Conservation (phyloP, 345 rosid genomes). For the Eucalyptus polybractea region DNA sequence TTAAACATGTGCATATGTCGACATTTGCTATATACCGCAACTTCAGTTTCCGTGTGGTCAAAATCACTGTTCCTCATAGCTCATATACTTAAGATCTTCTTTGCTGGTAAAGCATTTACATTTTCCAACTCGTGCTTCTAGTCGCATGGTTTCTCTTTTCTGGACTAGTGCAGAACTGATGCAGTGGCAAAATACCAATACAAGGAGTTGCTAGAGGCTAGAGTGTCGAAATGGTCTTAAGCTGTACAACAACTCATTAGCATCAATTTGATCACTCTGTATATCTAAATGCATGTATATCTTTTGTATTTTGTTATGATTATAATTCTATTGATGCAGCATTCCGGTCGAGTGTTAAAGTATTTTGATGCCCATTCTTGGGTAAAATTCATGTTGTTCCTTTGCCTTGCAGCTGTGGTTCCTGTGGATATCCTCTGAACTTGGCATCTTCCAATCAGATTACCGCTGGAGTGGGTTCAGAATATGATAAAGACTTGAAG, state of each 20-base stretch:
- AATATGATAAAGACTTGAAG: neutral
- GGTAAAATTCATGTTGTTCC: neutral
- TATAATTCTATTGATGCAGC: neutral
- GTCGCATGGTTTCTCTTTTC: neutral
- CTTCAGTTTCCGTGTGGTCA: neutral
- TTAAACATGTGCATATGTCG: neutral
- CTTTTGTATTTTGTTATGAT: neutral
- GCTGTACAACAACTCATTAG: neutral
- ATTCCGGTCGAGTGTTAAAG: neutral
- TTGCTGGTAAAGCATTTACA: neutral
- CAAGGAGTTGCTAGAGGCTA: neutral
- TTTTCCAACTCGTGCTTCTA: neutral
- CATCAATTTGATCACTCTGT: neutral
- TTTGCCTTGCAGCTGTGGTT: neutral
- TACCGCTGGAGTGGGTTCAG: neutral
- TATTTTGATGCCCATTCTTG: neutral
- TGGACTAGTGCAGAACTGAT: neutral
- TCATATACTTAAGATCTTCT: neutral
- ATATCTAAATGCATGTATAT: neutral
- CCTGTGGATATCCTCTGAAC: conserved; percentile 1
- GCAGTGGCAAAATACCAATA: neutral
- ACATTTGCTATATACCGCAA: neutral
- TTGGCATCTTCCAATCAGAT: neutral
- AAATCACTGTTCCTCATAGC: neutral
- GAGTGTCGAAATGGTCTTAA: neutral